Evolutionary conservation across 805 yeast genomes (phyloP), one percentile per base, ranked within the genome.

Genomic region (Saturnispora serradocipensis): DNA sequence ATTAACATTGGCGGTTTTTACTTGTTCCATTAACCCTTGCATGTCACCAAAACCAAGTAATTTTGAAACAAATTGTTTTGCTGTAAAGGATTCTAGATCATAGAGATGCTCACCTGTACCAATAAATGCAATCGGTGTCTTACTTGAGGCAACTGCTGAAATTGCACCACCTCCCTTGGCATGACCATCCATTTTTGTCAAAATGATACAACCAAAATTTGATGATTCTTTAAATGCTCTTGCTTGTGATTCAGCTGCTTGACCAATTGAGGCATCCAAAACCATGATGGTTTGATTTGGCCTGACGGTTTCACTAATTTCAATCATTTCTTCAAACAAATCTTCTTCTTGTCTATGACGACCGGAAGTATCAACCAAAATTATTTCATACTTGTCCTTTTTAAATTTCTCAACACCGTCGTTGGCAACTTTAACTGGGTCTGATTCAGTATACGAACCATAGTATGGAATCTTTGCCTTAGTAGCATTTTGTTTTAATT

Each of bases 101-200:
- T 85, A 86, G 36, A 90, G 86, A 64, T 93, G 99, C 68, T 91
- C 99, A 65, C 99, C 99, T 3, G 98, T 91, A 78, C 99, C 99
- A 54, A 91, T 93, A 64, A 91, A 91, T 8, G 86, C 87, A 59
- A 91, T 85, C 7, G 99, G 99, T 0, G 98, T 93, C 51, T 86
- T 77, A 2, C 98, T 91, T 2, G 97, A 93, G 2, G 99, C 99
- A 50, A 91, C 97, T 0, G 99, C 99, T 39, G 97, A 88, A 50
- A 91, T 90, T 30, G 99, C 99, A 74, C 99, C 99, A 71, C 99
- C 99, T 67, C 99, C 99, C 70, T 86, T 91, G 38, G 98, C 99
- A 63, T 93, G 97, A 49, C 98, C 98, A 69, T 91, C 99, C 95
- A 91, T 82, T 67, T 91, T 91, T 22, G 99, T 91, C 64, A 91